A percentile compares a stretch with the other conserved stretches of the same genome.
Evolutionary conservation across 2,329 filamentous ascomycete species (phyloP).

Genomic region (Ophioceras dolichostomum): DNA sequence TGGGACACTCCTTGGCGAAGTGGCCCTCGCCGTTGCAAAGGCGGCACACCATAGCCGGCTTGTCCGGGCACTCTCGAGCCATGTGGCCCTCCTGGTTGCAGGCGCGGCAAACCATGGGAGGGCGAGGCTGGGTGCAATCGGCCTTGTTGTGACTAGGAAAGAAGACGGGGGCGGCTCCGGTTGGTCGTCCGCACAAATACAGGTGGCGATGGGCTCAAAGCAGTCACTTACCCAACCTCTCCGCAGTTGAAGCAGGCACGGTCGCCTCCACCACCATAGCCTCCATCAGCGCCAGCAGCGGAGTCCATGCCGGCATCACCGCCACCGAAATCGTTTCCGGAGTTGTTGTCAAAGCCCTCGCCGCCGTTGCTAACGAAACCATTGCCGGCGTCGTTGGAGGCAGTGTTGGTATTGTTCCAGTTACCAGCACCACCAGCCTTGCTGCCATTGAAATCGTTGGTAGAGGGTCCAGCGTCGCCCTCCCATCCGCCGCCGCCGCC

Average conservation of each 20-base stretch:
- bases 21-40: constrained; percentile 40
- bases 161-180: constrained; percentile 3
- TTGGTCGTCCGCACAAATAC: background rate
- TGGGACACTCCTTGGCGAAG: constrained; percentile 40
- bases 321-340: too few relatives aligned
- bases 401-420: constrained; percentile 1
- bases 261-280: constrained; percentile 5
- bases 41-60: constrained; percentile 12
- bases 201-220: background rate
- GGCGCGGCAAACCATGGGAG: constrained; percentile 19
- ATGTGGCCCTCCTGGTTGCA: constrained; percentile 40
- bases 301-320: too few relatives aligned
- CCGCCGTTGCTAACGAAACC: too few relatives aligned
- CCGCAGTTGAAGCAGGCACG: constrained; percentile 46
- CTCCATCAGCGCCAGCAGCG: constrained; percentile 7
- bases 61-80: constrained; percentile 36
- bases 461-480: background rate
- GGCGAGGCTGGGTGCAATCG: constrained; percentile 44
- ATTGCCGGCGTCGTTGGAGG: too few relatives aligned
- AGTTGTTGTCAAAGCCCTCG: too few relatives aligned
- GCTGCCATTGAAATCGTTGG: background rate
- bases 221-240: constrained; percentile 33
- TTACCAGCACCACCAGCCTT: constrained; percentile 1
- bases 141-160: constrained; percentile 43
- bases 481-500: too few relatives aligned